Evolutionary conservation across 139 green algal genomes (phyloP), one percentile per base, ranked within the genome.

Genomic region (Coccomyxa sp.): DNA sequence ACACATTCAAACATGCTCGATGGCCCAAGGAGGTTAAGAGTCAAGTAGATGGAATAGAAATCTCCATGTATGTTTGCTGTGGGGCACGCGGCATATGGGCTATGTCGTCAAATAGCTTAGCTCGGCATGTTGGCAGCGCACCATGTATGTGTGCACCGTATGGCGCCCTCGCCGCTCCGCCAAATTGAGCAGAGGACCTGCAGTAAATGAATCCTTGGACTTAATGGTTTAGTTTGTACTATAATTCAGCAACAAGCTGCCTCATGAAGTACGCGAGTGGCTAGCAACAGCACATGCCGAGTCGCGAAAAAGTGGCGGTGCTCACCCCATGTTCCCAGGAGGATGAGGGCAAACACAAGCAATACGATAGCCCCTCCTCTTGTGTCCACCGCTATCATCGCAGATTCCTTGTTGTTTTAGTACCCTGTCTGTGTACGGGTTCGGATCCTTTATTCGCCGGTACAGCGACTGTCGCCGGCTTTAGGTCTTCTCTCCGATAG

Each of bases 381-480:
- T n/a, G 80, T 83, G 32, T 83, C 80, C 13, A 83, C 80, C 10
- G 67, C 45, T 27, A 83, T n/a, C 80, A 83, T 89, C 7, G 38
- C 38, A 51, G 38, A 51, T 7, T 51, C 38, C 63, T 71, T 11
- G 4, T 25, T 71, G 63, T 9, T 71, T 71, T 11, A 25, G 9
- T 71, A 1, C 7, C 21, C 21, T 71, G 63, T 71, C 63, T 71
- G 18, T 71, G 63, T 71, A 28, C 63, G 18, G 63, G 9, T n/a
- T 71, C 21, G 18, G 63, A 71, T 71, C 18, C 63, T 25, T 9
- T 71, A 71, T 25, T 71, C 9, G 38, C 38, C 38, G 38, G 38
- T 51, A 51, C 38, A 51, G 38, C 38, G 38, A 51, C 38, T 51
- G 38, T 51, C 3, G 38, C 38, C 7, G n/a, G n/a, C 38, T 51